A percentile compares a stretch with the other conserved stretches of the same genome.
Evolutionary conservation across 2,329 filamentous ascomycete genomes (phyloP).

Genomic region (Didymosphaeria variabile): DNA sequence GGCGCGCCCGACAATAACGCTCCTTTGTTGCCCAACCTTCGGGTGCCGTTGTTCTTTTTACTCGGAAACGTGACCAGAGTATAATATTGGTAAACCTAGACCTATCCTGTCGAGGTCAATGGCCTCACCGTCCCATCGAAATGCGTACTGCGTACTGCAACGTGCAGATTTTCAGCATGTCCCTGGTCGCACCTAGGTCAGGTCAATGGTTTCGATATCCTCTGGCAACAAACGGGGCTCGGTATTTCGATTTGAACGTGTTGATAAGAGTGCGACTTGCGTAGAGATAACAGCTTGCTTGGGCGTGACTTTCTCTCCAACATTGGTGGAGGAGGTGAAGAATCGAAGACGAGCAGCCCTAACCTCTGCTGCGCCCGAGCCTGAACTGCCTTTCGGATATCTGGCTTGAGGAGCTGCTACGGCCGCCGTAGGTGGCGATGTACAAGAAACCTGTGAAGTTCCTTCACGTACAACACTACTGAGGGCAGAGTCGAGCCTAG

Average conservation of each 20-base stretch:
- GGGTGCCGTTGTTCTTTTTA: no score
- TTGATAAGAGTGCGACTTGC: not conserved
- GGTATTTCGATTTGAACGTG: no score
- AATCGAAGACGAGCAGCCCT: conserved; percentile 26
- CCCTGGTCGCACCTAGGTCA: not conserved
- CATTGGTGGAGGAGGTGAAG: conserved; percentile 12
- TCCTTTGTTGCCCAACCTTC: not conserved
- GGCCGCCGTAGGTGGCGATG: not conserved
- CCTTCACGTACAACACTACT: no score
- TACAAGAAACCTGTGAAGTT: not conserved
- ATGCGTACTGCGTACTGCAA: no score
- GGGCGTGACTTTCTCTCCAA: not conserved
- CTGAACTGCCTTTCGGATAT: not conserved
- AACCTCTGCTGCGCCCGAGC: conserved; percentile 10
- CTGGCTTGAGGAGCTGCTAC: not conserved
- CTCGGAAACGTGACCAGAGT: no score
- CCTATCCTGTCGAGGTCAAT: not conserved
- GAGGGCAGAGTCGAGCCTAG: no score
- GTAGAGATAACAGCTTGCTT: not conserved
- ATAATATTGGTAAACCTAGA: not conserved
- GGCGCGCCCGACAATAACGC: not conserved
- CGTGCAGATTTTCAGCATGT: not conserved
- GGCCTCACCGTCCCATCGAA: no score
- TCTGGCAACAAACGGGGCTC: not conserved
- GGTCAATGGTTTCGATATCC: conserved; percentile 9